Base-by-base conservation (phyloP, 331 rosid genomes). In the Malus hybrid region DNA sequence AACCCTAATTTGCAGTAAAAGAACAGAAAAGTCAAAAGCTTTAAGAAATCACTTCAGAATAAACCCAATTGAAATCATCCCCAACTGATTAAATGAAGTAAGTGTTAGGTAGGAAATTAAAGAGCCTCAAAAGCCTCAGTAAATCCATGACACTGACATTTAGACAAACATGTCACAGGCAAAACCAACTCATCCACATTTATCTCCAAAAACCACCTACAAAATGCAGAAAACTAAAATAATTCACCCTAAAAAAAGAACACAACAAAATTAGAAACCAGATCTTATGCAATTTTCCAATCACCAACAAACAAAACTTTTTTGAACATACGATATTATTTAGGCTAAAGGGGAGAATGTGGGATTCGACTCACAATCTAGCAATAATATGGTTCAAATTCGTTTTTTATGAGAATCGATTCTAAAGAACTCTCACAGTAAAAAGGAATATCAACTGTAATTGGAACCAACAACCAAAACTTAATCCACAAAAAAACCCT, bases 361-460 rank as follows among this genome's bases (percentile, higher is more conserved):
- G 0, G 24, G 24, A 24, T 24, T 24, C 24, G 24, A 24, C 4
- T 39, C 1, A 9, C 0, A 39, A 39, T 39, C 1, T 42, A 10
- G 0, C 0, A 42, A 10, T 42, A 42, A 39, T 3, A 1, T 9
- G 1, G 0, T 39, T 31, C 32, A 39, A 39, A 9, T 9, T 39
- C 3, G 1, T 0, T 3, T 39, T 39, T 9, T 0, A 0, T 0
- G 1, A 42, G 1, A 42, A 42, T 42, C 46, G 0, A 42, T 42
- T 0, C 1, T 10, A 10, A 42, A 39, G 3, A 8, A 3, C 42
- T 36, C 3, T 36, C 10, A 36, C 3, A 36, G 0, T 39, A 0
- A 42, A 10, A 0, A 42, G 1, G 1, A 42, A 42, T 10, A 10
- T 9, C 0, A 9, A 39, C 1, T 0, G 46, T 1, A 39, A 3